Evolutionary conservation across 495 filamentous ascomycete genomes (phyloP).

Genomic region (Penicillium canescens): DNA sequence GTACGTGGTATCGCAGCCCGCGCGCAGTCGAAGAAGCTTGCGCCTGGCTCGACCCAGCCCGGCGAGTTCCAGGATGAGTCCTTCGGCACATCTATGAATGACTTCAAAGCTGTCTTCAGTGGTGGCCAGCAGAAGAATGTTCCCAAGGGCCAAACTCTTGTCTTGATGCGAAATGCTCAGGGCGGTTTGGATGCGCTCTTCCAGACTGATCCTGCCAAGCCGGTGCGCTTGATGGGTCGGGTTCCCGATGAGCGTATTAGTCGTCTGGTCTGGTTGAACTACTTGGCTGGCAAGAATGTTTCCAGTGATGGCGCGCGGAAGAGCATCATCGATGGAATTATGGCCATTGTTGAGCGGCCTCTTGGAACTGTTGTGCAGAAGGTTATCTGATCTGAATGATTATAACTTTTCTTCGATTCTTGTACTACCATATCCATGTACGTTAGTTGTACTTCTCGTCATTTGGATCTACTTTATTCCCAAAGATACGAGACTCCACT

Average conservation of each 20-base stretch:
- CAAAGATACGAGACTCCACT: slow-evolving; percentile 3
- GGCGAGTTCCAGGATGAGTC: slow-evolving; percentile 62
- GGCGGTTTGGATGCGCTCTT: slow-evolving; percentile 71
- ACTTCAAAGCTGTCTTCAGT: slow-evolving; percentile 77
- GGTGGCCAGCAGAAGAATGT: slow-evolving; percentile 65
- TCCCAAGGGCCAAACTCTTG: slow-evolving; percentile 70
- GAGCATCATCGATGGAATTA: slow-evolving; percentile 82
- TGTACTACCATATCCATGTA: slow-evolving; percentile 4
- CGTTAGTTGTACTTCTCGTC: not conserved
- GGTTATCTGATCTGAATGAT: slow-evolving; percentile 45
- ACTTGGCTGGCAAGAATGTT: slow-evolving; percentile 82
- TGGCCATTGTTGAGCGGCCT: slow-evolving; percentile 85
- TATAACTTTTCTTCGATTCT: not conserved
- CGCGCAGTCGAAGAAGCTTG: slow-evolving; percentile 46
- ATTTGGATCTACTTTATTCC: not conserved
- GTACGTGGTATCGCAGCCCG: slow-evolving; percentile 77
- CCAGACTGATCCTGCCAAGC: slow-evolving; percentile 49
- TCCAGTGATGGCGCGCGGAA: slow-evolving; percentile 79
- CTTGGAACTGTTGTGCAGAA: slow-evolving; percentile 81
- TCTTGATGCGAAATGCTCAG: slow-evolving; percentile 65
- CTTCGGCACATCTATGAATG: slow-evolving; percentile 69
- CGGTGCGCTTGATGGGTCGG: slow-evolving; percentile 57
- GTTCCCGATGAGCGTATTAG: slow-evolving; percentile 78
- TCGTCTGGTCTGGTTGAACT: slow-evolving; percentile 84
- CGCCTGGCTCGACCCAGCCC: slow-evolving; percentile 12